phyloP scores from a whole-genome alignment of 257 asterid species.

The Solanum acaule region DNA sequence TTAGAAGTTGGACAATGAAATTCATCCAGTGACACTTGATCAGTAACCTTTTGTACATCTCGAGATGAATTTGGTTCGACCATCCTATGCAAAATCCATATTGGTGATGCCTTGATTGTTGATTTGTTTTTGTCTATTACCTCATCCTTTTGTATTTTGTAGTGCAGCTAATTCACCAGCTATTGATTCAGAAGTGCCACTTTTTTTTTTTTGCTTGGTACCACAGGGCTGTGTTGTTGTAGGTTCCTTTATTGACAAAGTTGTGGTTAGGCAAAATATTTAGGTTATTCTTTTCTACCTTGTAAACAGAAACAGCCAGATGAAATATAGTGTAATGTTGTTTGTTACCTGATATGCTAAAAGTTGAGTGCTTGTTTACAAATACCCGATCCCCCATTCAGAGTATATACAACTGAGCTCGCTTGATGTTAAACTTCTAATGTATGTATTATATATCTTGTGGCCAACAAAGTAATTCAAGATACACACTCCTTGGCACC shows the following conservation, averaged over 20 bases:
- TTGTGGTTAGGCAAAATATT: not conserved
- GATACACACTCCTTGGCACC: not conserved
- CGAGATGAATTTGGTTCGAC: not conserved
- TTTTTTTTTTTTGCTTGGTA: not conserved
- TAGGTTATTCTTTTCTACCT: not conserved
- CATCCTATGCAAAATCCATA: not conserved
- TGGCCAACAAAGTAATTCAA: not conserved
- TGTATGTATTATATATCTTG: no score
- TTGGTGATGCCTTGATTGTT: not conserved
- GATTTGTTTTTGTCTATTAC: not conserved
- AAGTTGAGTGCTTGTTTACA: not conserved
- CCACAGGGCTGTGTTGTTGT: conserved; percentile 3
- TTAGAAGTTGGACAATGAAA: conserved; percentile 7
- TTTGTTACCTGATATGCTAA: not conserved
- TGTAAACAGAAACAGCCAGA: conserved; percentile 7
- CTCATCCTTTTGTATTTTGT: not conserved
- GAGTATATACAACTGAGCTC: not conserved
- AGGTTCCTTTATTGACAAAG: not conserved
- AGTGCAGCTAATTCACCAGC: not conserved
- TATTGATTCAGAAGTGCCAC: not conserved
- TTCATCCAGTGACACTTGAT: not conserved
- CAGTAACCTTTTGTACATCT: conserved; percentile 6
- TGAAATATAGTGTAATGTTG: not conserved
- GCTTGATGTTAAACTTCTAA: not conserved
- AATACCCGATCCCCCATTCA: not conserved